These are phyloP conservation scores for Pleodorina starrii DNA, from an alignment of 139 green algal species.

Conservation along the genomic window DNA sequence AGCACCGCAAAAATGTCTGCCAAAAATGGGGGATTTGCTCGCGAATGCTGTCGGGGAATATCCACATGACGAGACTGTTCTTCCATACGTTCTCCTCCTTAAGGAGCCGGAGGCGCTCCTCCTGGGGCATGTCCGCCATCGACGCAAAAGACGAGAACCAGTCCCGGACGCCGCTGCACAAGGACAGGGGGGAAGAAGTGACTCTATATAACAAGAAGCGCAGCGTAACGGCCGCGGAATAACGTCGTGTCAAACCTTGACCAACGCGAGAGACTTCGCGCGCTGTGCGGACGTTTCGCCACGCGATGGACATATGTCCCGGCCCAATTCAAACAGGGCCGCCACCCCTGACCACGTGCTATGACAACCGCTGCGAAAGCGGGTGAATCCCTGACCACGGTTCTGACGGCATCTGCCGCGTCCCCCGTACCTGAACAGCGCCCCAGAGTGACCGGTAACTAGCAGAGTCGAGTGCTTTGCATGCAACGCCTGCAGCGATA, in stretches of 20 bases:
- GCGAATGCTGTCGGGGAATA: slow-evolving; percentile 49
- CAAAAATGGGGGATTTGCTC: slow-evolving; percentile 66
- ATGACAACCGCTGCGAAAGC: not conserved
- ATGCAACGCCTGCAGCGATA: not conserved
- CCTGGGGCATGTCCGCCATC: slow-evolving; percentile 50
- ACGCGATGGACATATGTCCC: not conserved
- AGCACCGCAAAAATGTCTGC: slow-evolving; percentile 89
- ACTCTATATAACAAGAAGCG: too few relatives aligned
- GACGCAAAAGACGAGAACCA: slow-evolving; percentile 57
- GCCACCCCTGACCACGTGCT: too few relatives aligned
- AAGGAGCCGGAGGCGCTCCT: slow-evolving; percentile 62
- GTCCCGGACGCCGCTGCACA: slow-evolving; percentile 26
- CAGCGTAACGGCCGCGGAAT: not conserved
- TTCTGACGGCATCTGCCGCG: slow-evolving; percentile 14
- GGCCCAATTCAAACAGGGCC: not conserved
- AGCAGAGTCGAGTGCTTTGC: not conserved
- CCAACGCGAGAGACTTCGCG: not conserved
- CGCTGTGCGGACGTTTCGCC: too few relatives aligned
- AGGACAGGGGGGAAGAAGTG: too few relatives aligned
- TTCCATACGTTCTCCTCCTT: slow-evolving; percentile 88
- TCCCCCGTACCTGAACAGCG: slow-evolving; percentile 38
- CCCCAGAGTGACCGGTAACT: not conserved
- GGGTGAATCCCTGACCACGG: not conserved
- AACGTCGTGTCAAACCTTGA: not conserved
- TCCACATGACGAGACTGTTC: slow-evolving; percentile 80